Percentiles rank a stretch among this genome's conserved stretches.
These are phyloP conservation scores for Dunaliella salina DNA, from an alignment of 163 green algal species.

Conservation along the genomic window DNA sequence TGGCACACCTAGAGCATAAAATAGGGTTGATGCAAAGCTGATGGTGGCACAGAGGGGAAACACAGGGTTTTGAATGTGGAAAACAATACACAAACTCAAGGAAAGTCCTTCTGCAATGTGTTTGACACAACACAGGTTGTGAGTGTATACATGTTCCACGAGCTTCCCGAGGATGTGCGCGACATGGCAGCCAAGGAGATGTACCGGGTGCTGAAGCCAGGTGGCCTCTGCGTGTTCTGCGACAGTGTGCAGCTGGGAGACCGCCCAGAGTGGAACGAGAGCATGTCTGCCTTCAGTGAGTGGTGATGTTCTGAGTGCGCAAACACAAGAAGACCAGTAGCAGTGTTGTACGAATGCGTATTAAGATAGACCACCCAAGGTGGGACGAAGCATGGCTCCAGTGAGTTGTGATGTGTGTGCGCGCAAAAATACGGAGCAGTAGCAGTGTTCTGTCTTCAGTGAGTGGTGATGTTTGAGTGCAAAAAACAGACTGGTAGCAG, in stretches of 20 bases:
- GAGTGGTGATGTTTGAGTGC: background rate
- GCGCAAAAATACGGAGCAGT: background rate
- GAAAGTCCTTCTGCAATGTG: too few species aligned
- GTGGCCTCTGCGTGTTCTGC: conserved; percentile 46
- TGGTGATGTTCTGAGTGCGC: conserved; percentile 55
- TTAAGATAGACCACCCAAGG: too few species aligned
- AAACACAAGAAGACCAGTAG: background rate
- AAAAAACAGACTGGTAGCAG: background rate
- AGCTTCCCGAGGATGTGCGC: conserved; percentile 65
- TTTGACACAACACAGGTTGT: conserved; percentile 31
- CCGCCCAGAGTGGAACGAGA: conserved; percentile 47
- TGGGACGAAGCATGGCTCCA: too few species aligned
- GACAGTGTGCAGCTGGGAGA: conserved; percentile 60
- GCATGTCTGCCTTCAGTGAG: conserved; percentile 51
- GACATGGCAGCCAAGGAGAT: conserved; percentile 34
- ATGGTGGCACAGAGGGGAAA: background rate
- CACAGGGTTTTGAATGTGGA: too few species aligned
- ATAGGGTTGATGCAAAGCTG: too few species aligned
- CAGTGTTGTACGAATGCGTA: background rate
- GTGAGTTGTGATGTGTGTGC: background rate
- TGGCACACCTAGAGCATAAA: too few species aligned
- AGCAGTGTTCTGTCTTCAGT: background rate
- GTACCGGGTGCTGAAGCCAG: conserved; percentile 56
- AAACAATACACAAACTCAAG: too few species aligned
- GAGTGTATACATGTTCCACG: conserved; percentile 87